Conservation (phyloP, 2,329 filamentous ascomycete species). For the Scedosporium boydii region DNA sequence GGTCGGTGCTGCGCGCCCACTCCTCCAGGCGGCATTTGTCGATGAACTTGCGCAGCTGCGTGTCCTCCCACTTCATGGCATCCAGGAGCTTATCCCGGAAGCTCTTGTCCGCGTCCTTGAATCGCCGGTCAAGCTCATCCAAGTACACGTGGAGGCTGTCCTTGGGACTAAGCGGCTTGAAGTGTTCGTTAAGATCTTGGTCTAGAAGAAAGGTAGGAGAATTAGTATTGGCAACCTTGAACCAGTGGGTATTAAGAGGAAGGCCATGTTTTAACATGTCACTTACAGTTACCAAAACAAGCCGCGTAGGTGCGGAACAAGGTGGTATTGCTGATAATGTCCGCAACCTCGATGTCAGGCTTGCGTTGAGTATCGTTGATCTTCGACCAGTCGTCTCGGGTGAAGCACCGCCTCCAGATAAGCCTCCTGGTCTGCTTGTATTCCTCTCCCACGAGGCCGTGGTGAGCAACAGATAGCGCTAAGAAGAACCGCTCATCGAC, state of each 20-base stretch:
- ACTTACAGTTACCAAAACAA: conserved; percentile 57
- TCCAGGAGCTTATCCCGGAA: conserved; percentile 58
- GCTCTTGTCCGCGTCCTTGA: conserved; percentile 49
- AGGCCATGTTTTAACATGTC: conserved; percentile 8
- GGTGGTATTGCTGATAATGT: conserved; percentile 53
- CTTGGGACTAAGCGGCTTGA: conserved; percentile 38
- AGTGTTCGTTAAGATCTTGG: conserved; percentile 23
- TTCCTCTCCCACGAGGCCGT: conserved; percentile 44
- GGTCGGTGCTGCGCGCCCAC: conserved; percentile 44
- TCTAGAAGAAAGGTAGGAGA: not conserved
- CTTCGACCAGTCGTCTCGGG: conserved; percentile 74
- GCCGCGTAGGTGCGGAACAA: conserved; percentile 58
- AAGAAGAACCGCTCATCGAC: conserved; percentile 55
- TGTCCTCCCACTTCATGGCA: conserved; percentile 66
- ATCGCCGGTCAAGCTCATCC: conserved; percentile 51
- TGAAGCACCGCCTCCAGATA: conserved; percentile 81
- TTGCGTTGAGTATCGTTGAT: conserved; percentile 71
- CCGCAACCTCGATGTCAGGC: conserved; percentile 58
- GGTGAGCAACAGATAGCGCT: conserved; percentile 54
- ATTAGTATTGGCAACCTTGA: not conserved
- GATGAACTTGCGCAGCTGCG: conserved; percentile 52
- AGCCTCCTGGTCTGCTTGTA: conserved; percentile 47
- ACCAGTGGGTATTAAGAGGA: not conserved
- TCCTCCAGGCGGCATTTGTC: conserved; percentile 59
- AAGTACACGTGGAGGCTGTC: conserved; percentile 51